Percentiles rank a stretch among this genome's conserved stretches.
Conservation (phyloP, 2,329 filamentous ascomycete genomes). For the Diaporthe citri region DNA sequence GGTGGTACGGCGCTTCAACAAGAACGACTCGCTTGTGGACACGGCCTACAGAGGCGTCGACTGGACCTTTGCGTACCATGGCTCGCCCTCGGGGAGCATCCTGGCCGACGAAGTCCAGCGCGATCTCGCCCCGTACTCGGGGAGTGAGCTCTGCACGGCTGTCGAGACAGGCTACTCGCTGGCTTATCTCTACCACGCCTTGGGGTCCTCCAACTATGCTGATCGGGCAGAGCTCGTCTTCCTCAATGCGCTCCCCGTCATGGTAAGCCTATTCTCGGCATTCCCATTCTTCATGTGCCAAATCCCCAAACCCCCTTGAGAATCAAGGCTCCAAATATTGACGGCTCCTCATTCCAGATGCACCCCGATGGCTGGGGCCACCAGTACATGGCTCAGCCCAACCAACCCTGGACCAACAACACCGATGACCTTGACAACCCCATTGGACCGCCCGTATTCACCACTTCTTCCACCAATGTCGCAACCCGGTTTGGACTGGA, state of each 20-base stretch:
- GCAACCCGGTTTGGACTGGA: constrained; percentile 62
- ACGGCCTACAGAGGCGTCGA: constrained; percentile 57
- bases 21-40: constrained; percentile 56
- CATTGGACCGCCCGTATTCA: constrained; percentile 53
- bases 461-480: constrained; percentile 57
- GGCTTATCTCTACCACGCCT: constrained; percentile 61
- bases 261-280: constrained; percentile 44
- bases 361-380: constrained; percentile 55
- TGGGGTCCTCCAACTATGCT: constrained; percentile 60
- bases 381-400: constrained; percentile 64
- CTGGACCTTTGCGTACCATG: constrained; percentile 62
- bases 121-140: constrained; percentile 56
- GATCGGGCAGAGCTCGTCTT: constrained; percentile 61
- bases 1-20: constrained; percentile 58
- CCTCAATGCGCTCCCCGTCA: constrained; percentile 64
- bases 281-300: too few species aligned
- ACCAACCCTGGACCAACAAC: constrained; percentile 55
- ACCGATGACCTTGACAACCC: constrained; percentile 47
- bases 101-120: constrained; percentile 63
- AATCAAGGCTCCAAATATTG: neutral
- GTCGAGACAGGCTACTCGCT: constrained; percentile 66
- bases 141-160: constrained; percentile 64
- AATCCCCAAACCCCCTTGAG: too few species aligned
- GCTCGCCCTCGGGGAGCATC: constrained; percentile 60
- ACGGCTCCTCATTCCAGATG: neutral